Base-by-base conservation (phyloP, 1,284 basidiomycete genomes). In the Gymnopus androsaceus region DNA sequence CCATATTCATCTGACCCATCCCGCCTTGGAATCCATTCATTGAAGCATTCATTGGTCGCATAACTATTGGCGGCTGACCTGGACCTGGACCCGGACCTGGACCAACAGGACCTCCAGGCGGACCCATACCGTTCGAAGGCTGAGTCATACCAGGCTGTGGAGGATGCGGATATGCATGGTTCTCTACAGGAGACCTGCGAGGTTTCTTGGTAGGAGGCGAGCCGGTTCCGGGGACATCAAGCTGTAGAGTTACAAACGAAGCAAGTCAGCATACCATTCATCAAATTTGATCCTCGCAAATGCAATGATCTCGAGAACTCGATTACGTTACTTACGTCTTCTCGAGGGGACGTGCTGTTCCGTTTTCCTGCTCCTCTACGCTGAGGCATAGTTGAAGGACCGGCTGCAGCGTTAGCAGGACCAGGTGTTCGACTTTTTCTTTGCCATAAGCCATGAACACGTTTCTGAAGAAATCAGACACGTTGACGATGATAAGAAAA, bases 311-410 rank as follows among this genome's bases (percentile, higher is more conserved):
- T 37, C 33, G 48, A 37, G 60, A 28, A 36, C 17, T 34, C 17
- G n/a, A 44, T 23, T 40, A 45, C 37, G 49, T 36, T 48, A 65
- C 64, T 36, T 50, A 65, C 64, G 66, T 88, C 87, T 66, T 87
- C 86, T 46, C 79, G 82, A 4, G 87, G 87, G 2, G 87, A 87
- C 12, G 83, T 84, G 62, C 86, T 88, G 61, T 73, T 85, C 47
- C 87, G 79, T 66, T 90, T 89, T 71, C 73, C 53, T 64, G 67
- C 21, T 25, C n/a, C n/a, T n/a, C 30, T 42, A 23, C 57, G 46
- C 17, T 61, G 67, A 49, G 64, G 72, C 69, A 75, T 74, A 56
- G 66, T 75, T 2, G 73, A 74, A 19, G 77, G 72, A 3, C 74
- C 75, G 17, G 72, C 67, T 38, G 64, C 60, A 9, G 69, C 69